A percentile compares a stretch with the other conserved stretches of the same genome.
Conservation (phyloP, 2,329 filamentous ascomycete genomes). For the Dryadomyces quercivorus region DNA sequence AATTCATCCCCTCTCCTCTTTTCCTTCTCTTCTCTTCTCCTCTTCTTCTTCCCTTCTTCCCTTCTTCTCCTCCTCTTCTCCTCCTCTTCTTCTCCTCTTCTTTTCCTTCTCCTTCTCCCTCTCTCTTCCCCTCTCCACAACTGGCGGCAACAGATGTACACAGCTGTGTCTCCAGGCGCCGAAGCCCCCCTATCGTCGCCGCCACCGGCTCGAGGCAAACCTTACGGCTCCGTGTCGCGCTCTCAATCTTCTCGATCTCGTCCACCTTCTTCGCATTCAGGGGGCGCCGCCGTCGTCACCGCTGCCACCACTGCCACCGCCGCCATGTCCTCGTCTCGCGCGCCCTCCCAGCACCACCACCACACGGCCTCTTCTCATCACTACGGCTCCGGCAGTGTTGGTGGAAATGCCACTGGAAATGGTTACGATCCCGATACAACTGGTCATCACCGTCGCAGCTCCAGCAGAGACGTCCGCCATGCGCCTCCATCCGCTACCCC, state of each 20-base stretch:
- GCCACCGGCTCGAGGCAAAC: constrained; percentile 18
- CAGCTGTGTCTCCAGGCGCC: constrained; percentile 20
- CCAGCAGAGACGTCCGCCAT: constrained; percentile 49
- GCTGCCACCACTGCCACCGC: background rate
- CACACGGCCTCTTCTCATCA: constrained; percentile 8
- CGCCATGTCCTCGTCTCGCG: constrained; percentile 7
- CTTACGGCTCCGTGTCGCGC: constrained; percentile 17
- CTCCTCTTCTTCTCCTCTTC: background rate
- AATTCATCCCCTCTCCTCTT: background rate
- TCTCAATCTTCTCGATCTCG: constrained; percentile 25
- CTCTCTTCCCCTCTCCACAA: background rate
- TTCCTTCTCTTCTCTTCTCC: background rate
- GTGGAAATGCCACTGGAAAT: background rate
- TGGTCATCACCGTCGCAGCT: constrained; percentile 30
- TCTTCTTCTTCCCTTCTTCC: background rate
- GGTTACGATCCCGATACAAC: constrained; percentile 4
- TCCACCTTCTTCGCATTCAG: constrained; percentile 17
- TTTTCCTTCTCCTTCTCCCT: background rate
- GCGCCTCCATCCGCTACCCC: constrained; percentile 38
- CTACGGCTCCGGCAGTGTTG: constrained; percentile 4
- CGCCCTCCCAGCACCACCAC: constrained; percentile 15
- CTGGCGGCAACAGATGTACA: constrained; percentile 20
- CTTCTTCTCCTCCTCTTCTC: background rate
- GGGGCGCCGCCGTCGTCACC: background rate
- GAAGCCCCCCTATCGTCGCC: constrained; percentile 19